Evolutionary conservation across 306 rosid species (phyloP).

Genomic region (apple (Malus domestica)): DNA sequence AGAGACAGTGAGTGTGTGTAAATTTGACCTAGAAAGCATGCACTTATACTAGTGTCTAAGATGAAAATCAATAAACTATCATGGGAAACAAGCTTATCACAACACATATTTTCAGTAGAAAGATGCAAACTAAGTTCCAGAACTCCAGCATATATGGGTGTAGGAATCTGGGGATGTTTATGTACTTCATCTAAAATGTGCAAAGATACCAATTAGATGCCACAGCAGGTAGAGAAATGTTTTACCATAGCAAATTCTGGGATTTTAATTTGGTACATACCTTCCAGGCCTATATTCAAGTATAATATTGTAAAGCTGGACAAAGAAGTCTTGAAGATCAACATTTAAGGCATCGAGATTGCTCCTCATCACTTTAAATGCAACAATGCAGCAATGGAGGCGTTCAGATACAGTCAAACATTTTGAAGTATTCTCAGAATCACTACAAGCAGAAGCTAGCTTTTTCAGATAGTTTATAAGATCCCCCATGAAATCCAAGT

Average conservation of each 20-base stretch:
- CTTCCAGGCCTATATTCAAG: conserved; percentile 95
- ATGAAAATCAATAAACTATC: not conserved
- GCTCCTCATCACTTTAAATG: conserved; percentile 88
- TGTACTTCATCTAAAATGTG: not conserved
- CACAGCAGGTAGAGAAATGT: not conserved
- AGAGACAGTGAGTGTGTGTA: not conserved
- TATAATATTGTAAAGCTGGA: conserved; percentile 85
- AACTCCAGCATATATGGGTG: not conserved
- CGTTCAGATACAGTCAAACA: conserved; percentile 76
- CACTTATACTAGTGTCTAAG: not conserved
- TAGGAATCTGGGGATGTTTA: not conserved
- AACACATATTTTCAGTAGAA: not conserved
- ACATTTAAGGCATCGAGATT: conserved; percentile 92
- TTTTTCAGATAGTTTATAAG: conserved; percentile 64
- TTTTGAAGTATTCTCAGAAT: conserved; percentile 29
- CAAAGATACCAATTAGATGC: not conserved
- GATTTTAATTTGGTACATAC: conserved; percentile 31
- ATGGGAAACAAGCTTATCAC: not conserved
- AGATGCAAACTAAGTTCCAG: conserved; percentile 1
- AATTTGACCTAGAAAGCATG: not conserved
- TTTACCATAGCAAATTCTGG: not conserved
- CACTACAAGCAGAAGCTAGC: conserved; percentile 60
- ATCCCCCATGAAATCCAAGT: conserved; percentile 87
- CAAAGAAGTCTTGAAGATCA: conserved; percentile 82
- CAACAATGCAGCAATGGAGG: conserved; percentile 87